Percentiles rank a stretch among this genome's conserved stretches.
phyloP scores from a whole-genome alignment of 83 land plant species.

The Isoetes engelmannii region DNA sequence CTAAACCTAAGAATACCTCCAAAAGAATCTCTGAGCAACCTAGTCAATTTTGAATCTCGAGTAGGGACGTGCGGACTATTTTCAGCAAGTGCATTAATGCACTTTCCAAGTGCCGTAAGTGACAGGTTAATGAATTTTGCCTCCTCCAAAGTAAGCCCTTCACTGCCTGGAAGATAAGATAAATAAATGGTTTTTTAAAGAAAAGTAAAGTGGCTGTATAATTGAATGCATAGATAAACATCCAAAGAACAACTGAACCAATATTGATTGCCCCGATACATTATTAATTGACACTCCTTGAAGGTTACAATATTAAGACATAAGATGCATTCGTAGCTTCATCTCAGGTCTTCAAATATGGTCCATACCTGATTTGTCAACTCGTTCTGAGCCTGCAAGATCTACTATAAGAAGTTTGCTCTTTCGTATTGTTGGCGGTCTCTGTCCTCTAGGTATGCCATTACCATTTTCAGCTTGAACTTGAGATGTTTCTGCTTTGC shows the following conservation, averaged over 20 bases:
- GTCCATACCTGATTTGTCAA: conserved; percentile 71
- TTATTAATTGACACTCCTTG: no score
- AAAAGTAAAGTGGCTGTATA: no score
- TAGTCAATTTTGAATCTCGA: conserved; percentile 80
- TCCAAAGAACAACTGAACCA: no score
- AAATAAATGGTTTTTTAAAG: not conserved
- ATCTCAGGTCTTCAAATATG: not conserved
- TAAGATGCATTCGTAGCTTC: no score
- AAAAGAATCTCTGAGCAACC: conserved; percentile 88
- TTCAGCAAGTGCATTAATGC: conserved; percentile 85
- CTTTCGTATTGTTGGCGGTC: conserved; percentile 60
- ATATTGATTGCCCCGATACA: no score
- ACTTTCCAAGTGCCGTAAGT: conserved; percentile 78
- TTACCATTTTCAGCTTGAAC: conserved; percentile 44
- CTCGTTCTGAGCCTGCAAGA: conserved; percentile 81
- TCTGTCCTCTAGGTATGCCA: conserved; percentile 30
- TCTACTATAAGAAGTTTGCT: conserved; percentile 85
- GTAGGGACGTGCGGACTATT: conserved; percentile 79
- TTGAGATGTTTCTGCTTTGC: not conserved
- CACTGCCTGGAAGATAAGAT: conserved; percentile 51
- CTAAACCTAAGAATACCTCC: conserved; percentile 43
- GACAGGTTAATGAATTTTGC: conserved; percentile 84
- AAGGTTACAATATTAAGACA: no score
- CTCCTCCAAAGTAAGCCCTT: conserved; percentile 84
- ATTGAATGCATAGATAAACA: no score